Percentiles rank a stretch among this genome's conserved stretches.
Conservation (phyloP, 768 basidiomycete genomes). For the Boletus rubescentipes region DNA sequence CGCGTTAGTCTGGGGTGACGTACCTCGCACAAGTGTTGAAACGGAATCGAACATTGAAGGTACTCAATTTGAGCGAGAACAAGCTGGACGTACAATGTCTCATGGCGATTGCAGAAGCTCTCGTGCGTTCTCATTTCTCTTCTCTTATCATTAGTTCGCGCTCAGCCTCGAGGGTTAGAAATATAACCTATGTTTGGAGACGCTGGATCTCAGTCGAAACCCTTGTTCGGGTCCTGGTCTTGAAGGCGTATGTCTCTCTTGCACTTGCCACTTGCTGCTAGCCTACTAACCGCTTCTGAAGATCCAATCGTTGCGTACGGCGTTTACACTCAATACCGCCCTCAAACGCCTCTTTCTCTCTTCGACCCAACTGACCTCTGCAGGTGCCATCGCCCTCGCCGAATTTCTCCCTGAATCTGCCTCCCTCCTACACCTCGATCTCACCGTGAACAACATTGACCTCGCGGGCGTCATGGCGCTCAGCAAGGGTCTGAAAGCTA, state of each 20-base stretch:
- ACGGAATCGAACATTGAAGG: conserved; percentile 91
- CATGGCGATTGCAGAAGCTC: conserved; percentile 79
- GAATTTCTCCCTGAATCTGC: conserved; percentile 93
- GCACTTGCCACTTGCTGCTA: not conserved
- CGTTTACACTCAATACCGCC: conserved; percentile 88
- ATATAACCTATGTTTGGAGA: conserved; percentile 93
- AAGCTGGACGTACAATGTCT: conserved; percentile 84
- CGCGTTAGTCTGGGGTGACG: conserved; percentile 62
- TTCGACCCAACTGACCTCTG: conserved; percentile 72
- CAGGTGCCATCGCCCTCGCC: conserved; percentile 91
- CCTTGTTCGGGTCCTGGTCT: conserved; percentile 87
- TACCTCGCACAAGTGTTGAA: conserved; percentile 96
- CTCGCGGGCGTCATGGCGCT: conserved; percentile 93
- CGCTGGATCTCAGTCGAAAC: conserved; percentile 89
- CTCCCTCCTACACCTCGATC: conserved; percentile 86
- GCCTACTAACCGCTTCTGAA: conserved; percentile 24
- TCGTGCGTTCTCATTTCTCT: conserved; percentile 50
- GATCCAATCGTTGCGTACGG: conserved; percentile 87
- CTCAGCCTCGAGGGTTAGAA: conserved; percentile 51
- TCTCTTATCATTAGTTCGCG: not conserved
- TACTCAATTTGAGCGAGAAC: conserved; percentile 93
- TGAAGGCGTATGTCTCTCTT: conserved; percentile 73
- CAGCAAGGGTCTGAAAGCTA: conserved; percentile 79
- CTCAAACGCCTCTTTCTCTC: conserved; percentile 93
- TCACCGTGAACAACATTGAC: conserved; percentile 81